Evolutionary conservation across 2,329 filamentous ascomycete species (phyloP).

Genomic region (Monosporascus sp.): DNA sequence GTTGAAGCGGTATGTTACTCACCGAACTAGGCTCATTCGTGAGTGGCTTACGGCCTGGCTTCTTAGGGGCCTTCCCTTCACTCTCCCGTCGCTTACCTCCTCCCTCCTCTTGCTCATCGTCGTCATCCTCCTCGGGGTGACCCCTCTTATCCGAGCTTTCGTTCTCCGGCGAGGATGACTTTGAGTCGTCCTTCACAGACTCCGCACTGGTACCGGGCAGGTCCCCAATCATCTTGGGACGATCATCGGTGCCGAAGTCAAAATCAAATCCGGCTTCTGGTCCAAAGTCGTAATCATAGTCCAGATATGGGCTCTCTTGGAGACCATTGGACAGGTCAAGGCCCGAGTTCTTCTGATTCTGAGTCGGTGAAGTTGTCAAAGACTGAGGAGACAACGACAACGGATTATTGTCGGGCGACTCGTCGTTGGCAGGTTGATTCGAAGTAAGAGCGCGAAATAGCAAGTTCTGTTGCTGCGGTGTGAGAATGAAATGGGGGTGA

Average conservation of each 20-base stretch:
- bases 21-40: conserved; percentile 95
- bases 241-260: conserved; percentile 48
- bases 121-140: conserved; percentile 64
- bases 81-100: conserved; percentile 70
- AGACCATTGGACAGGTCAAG: conserved; percentile 44
- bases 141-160: conserved; percentile 66
- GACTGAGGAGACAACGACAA: conserved; percentile 42
- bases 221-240: conserved; percentile 69
- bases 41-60: conserved; percentile 90
- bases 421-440: conserved; percentile 44
- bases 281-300: conserved; percentile 76
- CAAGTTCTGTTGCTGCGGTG: conserved; percentile 70
- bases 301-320: conserved; percentile 75
- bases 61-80: conserved; percentile 84
- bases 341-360: conserved; percentile 33
- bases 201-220: conserved; percentile 48
- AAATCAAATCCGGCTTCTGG: conserved; percentile 72
- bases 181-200: conserved; percentile 29
- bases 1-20: conserved; percentile 38
- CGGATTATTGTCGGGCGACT: conserved; percentile 28
- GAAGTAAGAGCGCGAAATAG: conserved; percentile 72
- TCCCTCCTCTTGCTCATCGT: conserved; percentile 45
- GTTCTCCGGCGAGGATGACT: conserved; percentile 55
- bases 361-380: conserved; percentile 43
- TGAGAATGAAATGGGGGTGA: conserved; percentile 60